These are phyloP conservation scores for Backusella sp. DNA, from an alignment of 192 early-diverging fungal genomes.

Conservation along the genomic window DNA sequence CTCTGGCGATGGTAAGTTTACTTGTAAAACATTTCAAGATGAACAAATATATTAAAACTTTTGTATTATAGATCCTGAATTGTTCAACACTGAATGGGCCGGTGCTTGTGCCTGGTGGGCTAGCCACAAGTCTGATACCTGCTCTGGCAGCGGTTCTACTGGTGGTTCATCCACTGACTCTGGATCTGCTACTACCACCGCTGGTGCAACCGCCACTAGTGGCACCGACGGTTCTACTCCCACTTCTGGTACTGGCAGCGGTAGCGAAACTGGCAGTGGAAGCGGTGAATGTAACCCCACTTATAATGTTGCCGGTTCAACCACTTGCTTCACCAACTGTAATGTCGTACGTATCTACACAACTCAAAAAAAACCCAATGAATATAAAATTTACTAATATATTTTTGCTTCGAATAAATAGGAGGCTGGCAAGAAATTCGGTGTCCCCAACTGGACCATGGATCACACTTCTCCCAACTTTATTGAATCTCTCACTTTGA, in stretches of 20 bases:
- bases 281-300: background rate
- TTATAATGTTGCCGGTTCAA: background rate
- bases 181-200: no score
- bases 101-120: constrained; percentile 10
- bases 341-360: background rate
- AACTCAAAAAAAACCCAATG: background rate
- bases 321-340: background rate
- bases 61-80: no score
- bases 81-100: background rate
- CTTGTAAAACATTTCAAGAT: no score
- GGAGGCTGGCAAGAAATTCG: background rate
- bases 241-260: no score
- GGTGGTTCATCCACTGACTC: background rate
- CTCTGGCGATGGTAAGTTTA: background rate
- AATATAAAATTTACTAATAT: background rate
- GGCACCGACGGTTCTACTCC: no score
- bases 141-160: no score
- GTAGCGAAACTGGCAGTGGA: no score
- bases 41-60: no score
- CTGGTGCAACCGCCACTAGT: no score
- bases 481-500: background rate
- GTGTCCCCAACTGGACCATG: background rate
- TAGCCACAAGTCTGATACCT: background rate
- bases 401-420: background rate
- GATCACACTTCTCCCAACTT: background rate